Base-by-base conservation (phyloP, 2,329 filamentous ascomycete species). In the Tolypocladium tundrense region DNA sequence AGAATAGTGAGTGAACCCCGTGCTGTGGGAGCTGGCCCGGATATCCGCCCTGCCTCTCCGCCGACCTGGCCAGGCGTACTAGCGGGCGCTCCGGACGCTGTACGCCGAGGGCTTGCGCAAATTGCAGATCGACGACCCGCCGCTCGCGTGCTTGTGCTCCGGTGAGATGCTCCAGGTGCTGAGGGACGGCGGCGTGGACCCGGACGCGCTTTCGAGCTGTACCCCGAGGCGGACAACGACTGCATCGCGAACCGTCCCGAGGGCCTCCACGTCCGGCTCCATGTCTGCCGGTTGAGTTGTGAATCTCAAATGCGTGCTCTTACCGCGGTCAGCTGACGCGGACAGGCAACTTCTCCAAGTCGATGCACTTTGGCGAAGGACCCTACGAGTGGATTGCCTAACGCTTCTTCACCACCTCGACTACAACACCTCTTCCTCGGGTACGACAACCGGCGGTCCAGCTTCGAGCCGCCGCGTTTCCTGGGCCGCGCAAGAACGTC, bases 151-250 rank as follows among this genome's bases (percentile, higher is more conserved):
- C 69, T 88, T 88, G 70, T 88, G 86, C 73, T 86, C 82, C 5
- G 81, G 87, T 42, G 82, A 83, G 61, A 88, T 88, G 83, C 73
- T 85, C 19, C 73, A 77, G 57, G 82, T 83, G 35, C 83, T 76
- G 58, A 66, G 78, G 73, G 76, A 80, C 58, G 78, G 79, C 27
- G 86, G 87, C 63, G 74, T 79, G 50, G 77, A 84, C 21, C 78
- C 85, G 14, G 84, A 88, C 42, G 80, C 83, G 60, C 80, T 89
- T 80, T 91, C 55, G 82, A 87, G 64, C 78, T 82, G 39, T 91
- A 91, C 68, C 82, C 91, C 70, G 80, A 83, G 69, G 82, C 88
- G 64, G 89, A 90, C 77, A 90, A 90, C 67, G 84, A 87, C 68
- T 86, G 83, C 68, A 79, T 89, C 64, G 73, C 76, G 35, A 76